These are phyloP conservation scores for Pythium myriotylum DNA, from an alignment of 352 stramenopile species.

Conservation along the genomic window DNA sequence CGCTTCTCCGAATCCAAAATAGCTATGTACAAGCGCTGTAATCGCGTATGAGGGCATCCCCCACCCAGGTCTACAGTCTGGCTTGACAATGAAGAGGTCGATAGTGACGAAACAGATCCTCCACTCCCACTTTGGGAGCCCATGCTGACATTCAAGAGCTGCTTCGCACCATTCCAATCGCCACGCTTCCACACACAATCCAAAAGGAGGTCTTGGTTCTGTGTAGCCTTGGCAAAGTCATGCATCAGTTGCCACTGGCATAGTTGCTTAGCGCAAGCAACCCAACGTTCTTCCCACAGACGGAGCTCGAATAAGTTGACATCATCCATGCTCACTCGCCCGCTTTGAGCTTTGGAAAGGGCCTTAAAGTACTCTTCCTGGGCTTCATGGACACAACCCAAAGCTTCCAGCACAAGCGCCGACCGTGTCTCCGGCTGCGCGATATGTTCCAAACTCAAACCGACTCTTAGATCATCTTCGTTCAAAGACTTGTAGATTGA, in stretches of 20 bases:
- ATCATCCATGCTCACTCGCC: constrained; percentile 73
- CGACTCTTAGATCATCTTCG: constrained; percentile 81
- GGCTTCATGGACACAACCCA: constrained; percentile 83
- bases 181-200: constrained; percentile 92
- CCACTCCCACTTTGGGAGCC: constrained; percentile 4
- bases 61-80: constrained; percentile 11
- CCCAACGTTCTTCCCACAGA: constrained; percentile 90
- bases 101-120: neutral
- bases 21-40: constrained; percentile 88
- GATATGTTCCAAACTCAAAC: constrained; percentile 79
- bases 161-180: constrained; percentile 88
- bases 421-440: constrained; percentile 70
- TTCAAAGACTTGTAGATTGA: constrained; percentile 87
- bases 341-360: constrained; percentile 75
- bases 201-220: constrained; percentile 92
- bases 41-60: constrained; percentile 71
- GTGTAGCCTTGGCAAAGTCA: constrained; percentile 90
- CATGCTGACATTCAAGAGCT: constrained; percentile 50
- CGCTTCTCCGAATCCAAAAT: constrained; percentile 86
- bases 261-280: constrained; percentile 90
- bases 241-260: constrained; percentile 94
- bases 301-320: constrained; percentile 87
- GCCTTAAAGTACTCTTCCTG: constrained; percentile 89
- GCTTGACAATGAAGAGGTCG: constrained; percentile 15
- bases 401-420: constrained; percentile 75